Evolutionary conservation across 306 rosid genomes (phyloP), one percentile per base, ranked within the genome.

Genomic region (Parietaria judaica): DNA sequence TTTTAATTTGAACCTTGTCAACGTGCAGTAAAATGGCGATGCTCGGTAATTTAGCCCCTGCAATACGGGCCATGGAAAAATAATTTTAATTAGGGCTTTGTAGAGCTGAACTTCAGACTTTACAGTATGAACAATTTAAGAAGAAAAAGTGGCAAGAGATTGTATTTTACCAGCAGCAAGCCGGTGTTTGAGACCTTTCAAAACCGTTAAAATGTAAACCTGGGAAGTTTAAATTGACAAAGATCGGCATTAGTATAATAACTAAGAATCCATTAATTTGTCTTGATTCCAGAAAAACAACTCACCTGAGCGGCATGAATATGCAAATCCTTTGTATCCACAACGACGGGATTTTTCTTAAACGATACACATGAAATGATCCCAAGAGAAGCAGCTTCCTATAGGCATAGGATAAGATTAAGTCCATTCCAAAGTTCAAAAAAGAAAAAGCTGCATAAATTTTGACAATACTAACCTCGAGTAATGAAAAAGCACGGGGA

Each of bases 311-410:
- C 90, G 52, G 87, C 76, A 76, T 73, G 83, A 72, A 71, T 44
- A 58, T 66, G 80, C 66, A 88, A 68, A 58, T 84, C 84, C 71
- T 81, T 92, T 65, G 72, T 77, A 72, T 92, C 94, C 48, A 79
- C 80, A 70, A 92, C 70, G 67, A 88, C 58, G 8, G 95, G 94
- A 80, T 60, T 84, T 71, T 64, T 76, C 78, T 88, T 92, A 56
- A 86, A 80, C 66, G 95, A 88, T 54, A 81, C 81, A 45, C 71
- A 84, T 53, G 95, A 88, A 79, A 86, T 80, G 74, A 84, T 77
- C 67, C 94, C 99, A 74, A 77, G 82, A 48, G 96, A 92, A 64
- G 96, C 90, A 84, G 94, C 89, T 84, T 88, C 96, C 99, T 92
- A 63, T 73, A 71, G 41, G 70, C 74, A 64, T 36, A 70, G 61